phyloP scores from a whole-genome alignment of 177 flowering plant genomes.

The Telopea speciosissima region DNA sequence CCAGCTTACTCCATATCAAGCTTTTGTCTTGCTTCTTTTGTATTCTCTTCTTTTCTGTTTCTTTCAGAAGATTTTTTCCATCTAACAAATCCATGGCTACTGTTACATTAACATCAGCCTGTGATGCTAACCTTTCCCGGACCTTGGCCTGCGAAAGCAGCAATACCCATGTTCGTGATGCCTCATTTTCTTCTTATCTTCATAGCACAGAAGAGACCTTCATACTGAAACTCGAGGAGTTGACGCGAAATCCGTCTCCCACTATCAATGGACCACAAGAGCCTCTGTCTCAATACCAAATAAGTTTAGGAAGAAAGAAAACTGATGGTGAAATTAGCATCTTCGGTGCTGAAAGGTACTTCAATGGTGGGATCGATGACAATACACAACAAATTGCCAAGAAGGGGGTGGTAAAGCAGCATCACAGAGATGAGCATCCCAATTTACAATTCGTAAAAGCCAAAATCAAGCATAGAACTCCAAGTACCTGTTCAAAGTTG shows the following conservation, averaged over 20 bases:
- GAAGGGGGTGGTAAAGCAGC: conserved; percentile 6
- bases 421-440: conserved; percentile 15
- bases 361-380: conserved; percentile 46
- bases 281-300: conserved; percentile 10
- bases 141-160: conserved; percentile 11
- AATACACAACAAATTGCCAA: conserved; percentile 10
- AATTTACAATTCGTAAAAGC: conserved; percentile 9
- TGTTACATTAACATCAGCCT: conserved; percentile 21
- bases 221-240: conserved; percentile 26
- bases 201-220: conserved; percentile 26
- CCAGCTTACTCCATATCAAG: background rate
- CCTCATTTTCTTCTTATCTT: conserved; percentile 48
- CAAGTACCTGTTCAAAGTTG: conserved; percentile 57
- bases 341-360: conserved; percentile 79
- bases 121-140: conserved; percentile 15
- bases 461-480: conserved; percentile 32
- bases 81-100: conserved; percentile 20
- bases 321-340: conserved; percentile 65
- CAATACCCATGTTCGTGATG: conserved; percentile 24
- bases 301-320: conserved; percentile 16
- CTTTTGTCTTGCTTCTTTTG: background rate
- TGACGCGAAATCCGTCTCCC: conserved; percentile 13
- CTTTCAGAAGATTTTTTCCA: background rate
- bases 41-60: background rate
- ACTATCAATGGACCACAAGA: conserved; percentile 6